Conservation (phyloP, 1,284 basidiomycete genomes). For the Psilocybe mexicana region DNA sequence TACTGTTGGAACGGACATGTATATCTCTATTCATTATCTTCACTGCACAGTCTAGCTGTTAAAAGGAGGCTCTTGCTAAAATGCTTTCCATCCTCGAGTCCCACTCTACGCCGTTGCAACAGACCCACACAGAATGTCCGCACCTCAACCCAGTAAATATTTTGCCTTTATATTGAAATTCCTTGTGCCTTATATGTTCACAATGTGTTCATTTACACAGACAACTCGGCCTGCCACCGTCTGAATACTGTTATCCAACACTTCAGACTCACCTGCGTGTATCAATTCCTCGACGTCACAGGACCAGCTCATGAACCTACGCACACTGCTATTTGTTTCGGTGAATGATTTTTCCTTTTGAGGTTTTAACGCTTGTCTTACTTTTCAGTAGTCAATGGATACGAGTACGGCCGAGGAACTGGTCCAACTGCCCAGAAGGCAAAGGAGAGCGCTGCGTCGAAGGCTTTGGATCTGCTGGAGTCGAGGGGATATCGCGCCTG, state of each 20-base stretch:
- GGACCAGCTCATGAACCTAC: not conserved
- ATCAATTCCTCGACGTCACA: not conserved
- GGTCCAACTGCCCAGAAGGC: not conserved
- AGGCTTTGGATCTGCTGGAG: not conserved
- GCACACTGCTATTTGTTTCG: not conserved
- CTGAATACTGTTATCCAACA: not conserved
- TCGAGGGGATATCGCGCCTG: not conserved
- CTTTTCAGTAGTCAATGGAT: not conserved
- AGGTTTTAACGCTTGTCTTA: not conserved
- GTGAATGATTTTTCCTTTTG: not conserved
- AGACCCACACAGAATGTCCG: too few species aligned
- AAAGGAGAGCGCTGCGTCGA: not conserved
- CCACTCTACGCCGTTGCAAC: too few species aligned
- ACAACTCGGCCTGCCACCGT: not conserved
- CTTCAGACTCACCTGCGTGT: not conserved
- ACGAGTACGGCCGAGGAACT: not conserved
- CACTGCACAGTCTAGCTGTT: not conserved
- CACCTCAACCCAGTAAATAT: too few species aligned
- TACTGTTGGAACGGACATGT: not conserved
- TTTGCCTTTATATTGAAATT: too few species aligned
- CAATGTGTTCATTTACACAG: too few species aligned
- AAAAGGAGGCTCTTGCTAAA: not conserved
- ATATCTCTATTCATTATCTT: not conserved
- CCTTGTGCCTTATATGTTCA: too few species aligned
- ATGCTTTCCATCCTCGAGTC: too few species aligned